phyloP scores from a whole-genome alignment of 163 green algal genomes.

The Chloromonas sp. region DNA sequence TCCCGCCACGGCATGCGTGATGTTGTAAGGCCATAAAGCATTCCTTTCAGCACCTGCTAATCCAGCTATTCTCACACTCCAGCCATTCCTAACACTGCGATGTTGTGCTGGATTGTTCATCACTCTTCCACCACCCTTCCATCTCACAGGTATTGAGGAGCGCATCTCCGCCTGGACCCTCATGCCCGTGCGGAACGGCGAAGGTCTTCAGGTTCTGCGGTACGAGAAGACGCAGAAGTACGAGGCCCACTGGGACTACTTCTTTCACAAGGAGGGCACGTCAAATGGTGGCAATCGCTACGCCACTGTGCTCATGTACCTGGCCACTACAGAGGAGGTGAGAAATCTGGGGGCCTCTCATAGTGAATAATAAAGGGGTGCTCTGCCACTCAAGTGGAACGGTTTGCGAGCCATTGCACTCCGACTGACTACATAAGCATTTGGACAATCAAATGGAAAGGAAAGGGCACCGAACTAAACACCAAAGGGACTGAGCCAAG shows the following conservation, averaged over 20 bases:
- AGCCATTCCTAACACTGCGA: no score
- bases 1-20: no score
- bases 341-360: not conserved
- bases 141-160: conserved; percentile 43
- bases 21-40: no score
- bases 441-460: no score
- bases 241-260: conserved; percentile 40
- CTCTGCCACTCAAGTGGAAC: not conserved
- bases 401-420: no score
- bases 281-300: conserved; percentile 71
- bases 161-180: conserved; percentile 58
- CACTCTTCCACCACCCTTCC: no score
- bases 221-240: conserved; percentile 58
- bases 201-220: conserved; percentile 59
- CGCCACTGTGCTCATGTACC: conserved; percentile 86
- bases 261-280: conserved; percentile 47
- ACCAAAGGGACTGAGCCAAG: no score
- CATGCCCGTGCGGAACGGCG: conserved; percentile 54
- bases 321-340: conserved; percentile 51
- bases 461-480: no score
- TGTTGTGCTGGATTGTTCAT: no score
- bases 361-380: not conserved
- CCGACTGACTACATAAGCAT: no score
- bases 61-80: no score
- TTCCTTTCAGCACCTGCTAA: no score